Evolutionary conservation across 2,329 filamentous ascomycete species (phyloP), one percentile per base, ranked within the genome.

Genomic region (Hymenoscyphus repandus): DNA sequence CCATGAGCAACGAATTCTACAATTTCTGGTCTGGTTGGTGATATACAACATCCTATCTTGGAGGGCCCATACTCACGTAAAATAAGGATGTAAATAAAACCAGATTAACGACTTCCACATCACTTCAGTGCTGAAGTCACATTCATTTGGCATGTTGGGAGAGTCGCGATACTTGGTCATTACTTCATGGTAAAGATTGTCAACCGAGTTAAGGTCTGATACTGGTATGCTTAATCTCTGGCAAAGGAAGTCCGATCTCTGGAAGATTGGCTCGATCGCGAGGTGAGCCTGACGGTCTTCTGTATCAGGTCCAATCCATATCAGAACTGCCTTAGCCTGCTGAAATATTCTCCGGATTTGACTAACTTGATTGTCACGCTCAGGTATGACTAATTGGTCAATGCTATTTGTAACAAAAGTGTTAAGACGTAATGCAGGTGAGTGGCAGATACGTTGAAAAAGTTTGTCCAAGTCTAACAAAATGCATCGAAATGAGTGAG

Each of bases 281-380:
- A 46, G 17, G 45, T 30, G 43, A 12, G 47, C 52, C 18, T 48
- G 37, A 37, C 48, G 47, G 17, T 45, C 39, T 13, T 47, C 31
- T 39, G 47, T 45, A 45, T 51, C 52, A 45, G 36, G 45, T n/a
- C 52, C 52, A 46, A 64, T 49, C 62, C 62, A 65, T 12, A 62
- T 59, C 15, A 63, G 50, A n/a, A 66, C 63, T 7, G 49, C 27
- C 34, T 59, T 53, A 1, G 62, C 60, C 9, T 53, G 57, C 37
- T 58, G 53, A 34, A 62, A 65, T n/a, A 66, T 64, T 18, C 53
- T 58, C 37, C 53, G 58, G 62, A 64, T 65, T 37, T 62, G 56
- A 5, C 32, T 40, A 27, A 66, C 63, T 54, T 64, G 61, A 13
- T 50, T 27, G 22, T 54, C 50, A 42, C 58, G 56, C 53, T 66